Percentiles rank a stretch among this genome's conserved stretches.
Conservation (phyloP, 176 grass and related monocot species). For the Olyra latifolia region DNA sequence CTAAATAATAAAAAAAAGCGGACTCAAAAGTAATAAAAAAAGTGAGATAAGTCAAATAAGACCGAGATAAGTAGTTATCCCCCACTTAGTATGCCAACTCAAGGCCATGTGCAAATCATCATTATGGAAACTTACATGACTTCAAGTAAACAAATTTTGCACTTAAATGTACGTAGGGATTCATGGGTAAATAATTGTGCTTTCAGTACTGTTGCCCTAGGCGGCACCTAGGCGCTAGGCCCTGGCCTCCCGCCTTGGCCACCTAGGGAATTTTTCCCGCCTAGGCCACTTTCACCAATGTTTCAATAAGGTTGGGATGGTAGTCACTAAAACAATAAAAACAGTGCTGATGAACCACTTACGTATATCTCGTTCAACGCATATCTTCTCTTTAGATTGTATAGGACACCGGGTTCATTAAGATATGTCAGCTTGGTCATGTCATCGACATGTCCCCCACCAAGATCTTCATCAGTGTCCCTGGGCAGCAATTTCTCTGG, state of each 20-base stretch:
- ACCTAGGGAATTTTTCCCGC: too few relatives aligned
- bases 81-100: too few relatives aligned
- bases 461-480: constrained; percentile 89
- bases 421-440: constrained; percentile 99
- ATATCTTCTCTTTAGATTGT: constrained; percentile 96
- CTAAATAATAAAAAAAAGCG: too few relatives aligned
- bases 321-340: constrained; percentile 17
- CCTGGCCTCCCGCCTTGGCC: too few relatives aligned
- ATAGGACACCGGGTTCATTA: constrained; percentile 93
- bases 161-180: background rate
- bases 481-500: constrained; percentile 74
- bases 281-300: background rate
- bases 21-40: too few relatives aligned
- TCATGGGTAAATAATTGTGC: background rate
- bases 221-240: too few relatives aligned
- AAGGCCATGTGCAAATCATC: too few relatives aligned
- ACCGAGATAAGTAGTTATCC: too few relatives aligned
- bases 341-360: constrained; percentile 29
- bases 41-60: too few relatives aligned
- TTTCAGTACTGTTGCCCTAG: background rate
- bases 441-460: constrained; percentile 91
- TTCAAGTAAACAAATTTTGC: background rate
- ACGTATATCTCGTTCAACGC: constrained; percentile 96
- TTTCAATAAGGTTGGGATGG: background rate
- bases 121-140: background rate